Base-by-base conservation (phyloP, 345 rosid genomes). In the Aquilaria sinensis region DNA sequence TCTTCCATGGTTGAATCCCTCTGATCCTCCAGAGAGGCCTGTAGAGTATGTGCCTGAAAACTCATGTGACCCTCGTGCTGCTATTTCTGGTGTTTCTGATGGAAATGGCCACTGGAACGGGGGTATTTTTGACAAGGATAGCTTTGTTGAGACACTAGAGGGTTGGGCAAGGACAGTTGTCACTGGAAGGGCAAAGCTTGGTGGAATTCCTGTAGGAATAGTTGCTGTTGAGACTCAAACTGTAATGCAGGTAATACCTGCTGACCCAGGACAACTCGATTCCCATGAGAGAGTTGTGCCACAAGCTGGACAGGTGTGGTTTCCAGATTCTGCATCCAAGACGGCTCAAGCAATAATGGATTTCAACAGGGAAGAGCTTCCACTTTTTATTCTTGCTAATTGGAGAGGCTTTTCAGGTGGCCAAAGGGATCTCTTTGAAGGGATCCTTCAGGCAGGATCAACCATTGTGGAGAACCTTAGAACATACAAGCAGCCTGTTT, bases 351-450 rank as follows among this genome's bases (percentile, higher is more conserved):
- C 99, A 1, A 75, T 94, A 64, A 73, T 94, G 78, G 99, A 94
- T 85, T 94, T 94, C 76, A 87, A 94, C 82, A 72, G 74, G 66
- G 99, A 94, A 77, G 97, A 78, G 83, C 89, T 94, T 63, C 99
- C 99, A 1, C 80, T 94, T 70, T 91, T 94, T 78, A 91, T 94
- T 70, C 85, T 94, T 52, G 99, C 97, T 37, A 94, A 94, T 71
- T 94, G 99, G 99, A 84, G 99, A 76, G 99, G 99, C 48, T 94
- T 94, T 80, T 94, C 99, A 2, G 99, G 99, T 53, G 99, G 99
- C 53, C 99, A 94, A 75, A 80, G 99, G 71, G 99, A 94, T 74
- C 91, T 94, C 56, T 94, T 94, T 48, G 99, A 94, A 81, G 99
- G 99, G 68, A 94, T 94, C 74, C 97, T 94, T 71, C 99, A 94